These are phyloP conservation scores for Fonsecaea nubica DNA, from an alignment of 2,329 filamentous ascomycete genomes.

Conservation along the genomic window DNA sequence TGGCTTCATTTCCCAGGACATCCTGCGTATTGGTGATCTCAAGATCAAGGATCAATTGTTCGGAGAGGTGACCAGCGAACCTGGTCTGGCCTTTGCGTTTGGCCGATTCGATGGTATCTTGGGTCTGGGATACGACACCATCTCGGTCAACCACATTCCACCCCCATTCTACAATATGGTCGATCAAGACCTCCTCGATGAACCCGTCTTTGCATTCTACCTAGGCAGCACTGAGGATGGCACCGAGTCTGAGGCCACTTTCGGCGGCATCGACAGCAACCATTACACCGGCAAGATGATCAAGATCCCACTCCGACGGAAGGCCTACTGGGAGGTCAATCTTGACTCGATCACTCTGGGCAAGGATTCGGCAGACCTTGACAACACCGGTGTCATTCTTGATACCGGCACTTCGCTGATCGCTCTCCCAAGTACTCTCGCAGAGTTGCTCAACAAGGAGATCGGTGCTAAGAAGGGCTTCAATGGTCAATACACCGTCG, in stretches of 20 bases:
- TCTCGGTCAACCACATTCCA: conserved; percentile 94
- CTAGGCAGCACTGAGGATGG: conserved; percentile 76
- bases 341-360: conserved; percentile 91
- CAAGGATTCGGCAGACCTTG: conserved; percentile 82
- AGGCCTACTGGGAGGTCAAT: conserved; percentile 99
- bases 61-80: conserved; percentile 93
- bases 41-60: conserved; percentile 90
- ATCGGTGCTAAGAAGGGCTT: conserved; percentile 98
- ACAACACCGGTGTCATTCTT: conserved; percentile 93
- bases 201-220: conserved; percentile 96
- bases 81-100: conserved; percentile 96
- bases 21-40: conserved; percentile 84
- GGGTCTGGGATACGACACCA: conserved; percentile 90
- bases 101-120: conserved; percentile 97
- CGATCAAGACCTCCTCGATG: conserved; percentile 85
- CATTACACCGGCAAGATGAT: conserved; percentile 86
- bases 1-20: conserved; percentile 91
- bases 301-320: conserved; percentile 92
- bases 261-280: conserved; percentile 83
- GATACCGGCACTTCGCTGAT: conserved; percentile 99
- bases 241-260: conserved; percentile 82
- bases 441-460: conserved; percentile 95
- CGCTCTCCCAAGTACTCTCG: conserved; percentile 86
- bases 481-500: conserved; percentile 94
- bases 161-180: conserved; percentile 98